Evolutionary conservation across 352 stramenopile species (phyloP).

Genomic region (Aphanomyces astaci): DNA sequence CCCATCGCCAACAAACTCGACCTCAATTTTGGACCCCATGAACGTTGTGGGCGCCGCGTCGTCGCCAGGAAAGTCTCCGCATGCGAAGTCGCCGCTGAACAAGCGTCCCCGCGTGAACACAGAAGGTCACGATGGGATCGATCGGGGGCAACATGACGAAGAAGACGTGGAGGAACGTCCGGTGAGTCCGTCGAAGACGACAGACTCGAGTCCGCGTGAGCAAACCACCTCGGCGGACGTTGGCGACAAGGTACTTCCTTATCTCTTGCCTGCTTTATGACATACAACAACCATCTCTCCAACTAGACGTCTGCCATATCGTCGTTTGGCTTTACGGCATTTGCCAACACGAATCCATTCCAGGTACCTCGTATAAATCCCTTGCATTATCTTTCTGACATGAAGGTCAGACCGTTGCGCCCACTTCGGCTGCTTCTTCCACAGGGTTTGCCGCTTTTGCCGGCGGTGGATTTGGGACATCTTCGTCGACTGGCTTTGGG

Average conservation of each 20-base stretch:
- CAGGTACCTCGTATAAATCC: conserved; percentile 1
- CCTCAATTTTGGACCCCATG: neutral
- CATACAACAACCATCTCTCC: too few species aligned
- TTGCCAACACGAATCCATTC: conserved; percentile 20
- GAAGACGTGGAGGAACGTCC: neutral
- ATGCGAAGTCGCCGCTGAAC: neutral
- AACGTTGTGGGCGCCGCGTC: neutral
- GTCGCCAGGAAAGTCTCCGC: neutral
- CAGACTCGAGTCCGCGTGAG: conserved; percentile 12
- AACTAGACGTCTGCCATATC: neutral
- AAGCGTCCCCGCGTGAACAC: conserved; percentile 6
- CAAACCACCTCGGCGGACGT: neutral
- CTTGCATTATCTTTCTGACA: too few species aligned
- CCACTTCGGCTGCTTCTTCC: neutral
- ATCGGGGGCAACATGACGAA: neutral
- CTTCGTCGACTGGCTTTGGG: neutral
- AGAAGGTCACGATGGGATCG: neutral
- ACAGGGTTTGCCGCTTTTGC: conserved; percentile 21
- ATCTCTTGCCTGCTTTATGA: too few species aligned
- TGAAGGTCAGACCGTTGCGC: neutral
- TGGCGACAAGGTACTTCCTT: neutral
- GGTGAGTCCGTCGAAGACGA: neutral
- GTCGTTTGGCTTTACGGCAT: conserved; percentile 16
- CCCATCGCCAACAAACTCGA: neutral
- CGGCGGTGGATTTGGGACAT: neutral